phyloP scores from a whole-genome alignment of 129 eudicot species.

The sunflower (Helianthus annuus) region DNA sequence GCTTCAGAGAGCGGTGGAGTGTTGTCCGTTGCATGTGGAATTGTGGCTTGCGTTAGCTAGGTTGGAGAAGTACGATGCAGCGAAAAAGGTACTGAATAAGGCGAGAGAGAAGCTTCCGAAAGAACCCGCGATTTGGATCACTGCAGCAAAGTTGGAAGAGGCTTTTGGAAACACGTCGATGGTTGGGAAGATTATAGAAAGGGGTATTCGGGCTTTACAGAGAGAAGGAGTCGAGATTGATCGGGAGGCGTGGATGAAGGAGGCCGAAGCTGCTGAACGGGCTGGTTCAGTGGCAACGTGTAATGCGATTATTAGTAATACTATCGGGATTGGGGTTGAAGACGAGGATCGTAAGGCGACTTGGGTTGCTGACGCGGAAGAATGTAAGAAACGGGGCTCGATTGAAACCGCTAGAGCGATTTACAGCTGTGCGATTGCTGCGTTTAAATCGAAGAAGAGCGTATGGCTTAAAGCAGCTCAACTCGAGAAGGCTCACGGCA shows the following conservation, averaged over 20 bases:
- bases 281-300: slow-evolving; percentile 87
- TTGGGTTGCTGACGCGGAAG: slow-evolving; percentile 98
- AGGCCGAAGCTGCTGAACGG: slow-evolving; percentile 93
- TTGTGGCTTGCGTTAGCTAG: slow-evolving; percentile 93
- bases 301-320: slow-evolving; percentile 75
- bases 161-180: slow-evolving; percentile 70
- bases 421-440: slow-evolving; percentile 76
- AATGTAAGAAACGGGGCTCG: slow-evolving; percentile 89
- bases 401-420: slow-evolving; percentile 92
- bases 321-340: slow-evolving; percentile 88
- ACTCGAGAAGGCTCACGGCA: slow-evolving; percentile 93
- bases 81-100: slow-evolving; percentile 80
- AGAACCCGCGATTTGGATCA: slow-evolving; percentile 94
- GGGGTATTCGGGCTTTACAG: slow-evolving; percentile 89
- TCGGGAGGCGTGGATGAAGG: slow-evolving; percentile 93
- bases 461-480: slow-evolving; percentile 97
- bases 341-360: slow-evolving; percentile 92
- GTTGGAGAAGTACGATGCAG: slow-evolving; percentile 77
- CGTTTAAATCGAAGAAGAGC: slow-evolving; percentile 77
- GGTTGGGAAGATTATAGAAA: slow-evolving; percentile 87
- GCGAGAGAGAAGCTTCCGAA: slow-evolving; percentile 85
- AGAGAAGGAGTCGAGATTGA: slow-evolving; percentile 82
- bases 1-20: slow-evolving; percentile 86
- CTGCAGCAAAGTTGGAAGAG: slow-evolving; percentile 91
- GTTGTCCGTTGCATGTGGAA: slow-evolving; percentile 91